Evolutionary conservation across 2,329 filamentous ascomycete genomes (phyloP), one percentile per base, ranked within the genome.

Genomic region (Pseudogymnoascus sp.): DNA sequence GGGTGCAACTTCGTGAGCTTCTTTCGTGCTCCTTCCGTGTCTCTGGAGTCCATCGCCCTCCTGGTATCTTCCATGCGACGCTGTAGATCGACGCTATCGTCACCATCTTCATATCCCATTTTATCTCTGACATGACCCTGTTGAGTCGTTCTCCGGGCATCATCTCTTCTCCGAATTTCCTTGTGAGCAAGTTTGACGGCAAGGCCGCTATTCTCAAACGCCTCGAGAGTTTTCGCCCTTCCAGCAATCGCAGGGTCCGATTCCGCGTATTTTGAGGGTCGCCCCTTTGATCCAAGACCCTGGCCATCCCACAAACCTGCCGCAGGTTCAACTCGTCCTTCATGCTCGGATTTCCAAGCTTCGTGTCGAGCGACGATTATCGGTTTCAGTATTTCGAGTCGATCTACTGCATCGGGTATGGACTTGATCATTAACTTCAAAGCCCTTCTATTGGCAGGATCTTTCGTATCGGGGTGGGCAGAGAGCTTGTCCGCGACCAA

Each of bases 401-500:
- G 80, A 11, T 77, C 77, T 19, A 80, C 72, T 7, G 84, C 73
- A 4, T 76, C 72, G n/a, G 74, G 80, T 24, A 93, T 82, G 1
- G 86, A 81, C 62, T 81, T 84, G 53, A 84, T 84, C 7, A 85
- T 86, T 42, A 78, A 77, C 56, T 79, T 76, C 56, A 88, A 72
- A 11, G 79, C 78, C 62, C 76, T 75, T 63, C 79, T 80, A 67
- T 82, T 82, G 37, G 88, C 84, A 8, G 84, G 81, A 6, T 85
- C 82, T 68, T 84, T 88, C 53, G 85, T 85, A 63, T 95, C 86
- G 1, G 93, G 92, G 70, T 97, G 95, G 1, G 79, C 82, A 0
- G 84, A 81, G 7, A 99, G 80, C 62, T 88, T 82, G 6, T 91
- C 84, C 29, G 96, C 79, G 24, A 96, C 84, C n/a, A 99, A 85